Evolutionary conservation across 768 basidiomycete species (phyloP), one percentile per base, ranked within the genome.

Genomic region (Lactifluus pinguis): DNA sequence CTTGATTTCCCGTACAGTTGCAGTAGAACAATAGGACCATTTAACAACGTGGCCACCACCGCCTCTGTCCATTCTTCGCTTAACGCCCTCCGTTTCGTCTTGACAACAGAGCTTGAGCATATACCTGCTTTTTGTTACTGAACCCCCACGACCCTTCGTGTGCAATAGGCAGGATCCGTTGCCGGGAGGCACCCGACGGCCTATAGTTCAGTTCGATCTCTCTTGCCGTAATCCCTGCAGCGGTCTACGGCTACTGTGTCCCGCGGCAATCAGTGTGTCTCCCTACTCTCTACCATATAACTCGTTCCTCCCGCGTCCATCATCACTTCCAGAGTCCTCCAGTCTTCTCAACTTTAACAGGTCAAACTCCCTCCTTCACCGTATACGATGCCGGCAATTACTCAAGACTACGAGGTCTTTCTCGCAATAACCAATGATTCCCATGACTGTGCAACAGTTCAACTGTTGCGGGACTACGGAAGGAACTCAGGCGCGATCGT

Each of bases 401-500:
- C 82, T 14, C 78, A 84, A 70, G 70, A 68, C 61, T 86, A 84
- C 73, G 85, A 86, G 68, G 78, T 87, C 69, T 76, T 82, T 57
- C 80, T 87, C 69, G 83, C 84, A 69, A 79, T 88, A 70, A 80
- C 79, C 53, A 88, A 87, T 70, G 86, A 87, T 67, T 85, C 83
- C 15, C 80, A 76, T 66, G 82, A 84, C 68, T 79, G 75, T 56
- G 79, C 83, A 61, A 82, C 85, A 47, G 74, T 87, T 41, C 85
- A 87, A 69, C 77, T 85, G 34, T 72, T 84, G 61, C 77, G 80
- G 39, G 81, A 87, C 72, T 87, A 87, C 64, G 84, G 83, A 49
- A 76, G 79, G 54, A 77, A 77, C 53, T 72, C 79, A 15, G 78
- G 77, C 54, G 76, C 80, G 53, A 76, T 81, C 61, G 77, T 85